These are phyloP conservation scores for Coleophoma crateriformis DNA, from an alignment of 2,329 filamentous ascomycete species.

Conservation along the genomic window DNA sequence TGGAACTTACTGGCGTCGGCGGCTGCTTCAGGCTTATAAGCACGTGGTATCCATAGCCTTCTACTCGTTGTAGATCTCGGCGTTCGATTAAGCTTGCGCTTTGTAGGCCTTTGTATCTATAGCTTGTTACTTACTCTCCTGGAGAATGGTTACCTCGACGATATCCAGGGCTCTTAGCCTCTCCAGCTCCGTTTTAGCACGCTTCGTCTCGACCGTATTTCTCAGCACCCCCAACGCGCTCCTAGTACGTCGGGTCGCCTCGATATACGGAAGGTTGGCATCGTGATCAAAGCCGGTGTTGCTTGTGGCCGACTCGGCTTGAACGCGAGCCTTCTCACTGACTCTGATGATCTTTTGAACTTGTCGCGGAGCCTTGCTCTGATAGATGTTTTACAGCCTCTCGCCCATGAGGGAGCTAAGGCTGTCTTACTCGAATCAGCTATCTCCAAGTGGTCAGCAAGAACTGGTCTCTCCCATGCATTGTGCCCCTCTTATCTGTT, in stretches of 20 bases:
- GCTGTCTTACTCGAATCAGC: too few species aligned
- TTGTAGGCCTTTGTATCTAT: conserved; percentile 63
- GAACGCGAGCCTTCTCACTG: conserved; percentile 71
- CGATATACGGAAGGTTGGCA: conserved; percentile 70
- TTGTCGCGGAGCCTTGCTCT: too few species aligned
- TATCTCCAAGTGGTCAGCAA: too few species aligned
- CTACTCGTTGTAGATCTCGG: conserved; percentile 32
- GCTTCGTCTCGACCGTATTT: conserved; percentile 70
- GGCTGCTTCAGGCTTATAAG: conserved; percentile 39
- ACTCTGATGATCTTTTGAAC: conserved; percentile 78
- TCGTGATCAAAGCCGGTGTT: conserved; percentile 69
- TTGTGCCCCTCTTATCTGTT: too few species aligned
- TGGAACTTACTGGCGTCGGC: conserved; percentile 16
- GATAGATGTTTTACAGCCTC: too few species aligned
- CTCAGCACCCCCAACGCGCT: conserved; percentile 76
- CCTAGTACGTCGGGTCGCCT: conserved; percentile 67
- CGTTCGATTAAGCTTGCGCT: conserved; percentile 52
- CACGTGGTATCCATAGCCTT: conserved; percentile 47
- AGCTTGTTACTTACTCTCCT: conserved; percentile 63
- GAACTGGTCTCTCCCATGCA: too few species aligned
- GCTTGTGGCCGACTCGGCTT: conserved; percentile 67
- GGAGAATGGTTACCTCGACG: conserved; percentile 66
- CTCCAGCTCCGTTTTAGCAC: conserved; percentile 75
- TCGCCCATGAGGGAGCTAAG: too few species aligned
- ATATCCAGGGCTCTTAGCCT: conserved; percentile 72